Evolutionary conservation across 2,329 filamentous ascomycete species (phyloP).

Genomic region (Waltergamsia citrina): DNA sequence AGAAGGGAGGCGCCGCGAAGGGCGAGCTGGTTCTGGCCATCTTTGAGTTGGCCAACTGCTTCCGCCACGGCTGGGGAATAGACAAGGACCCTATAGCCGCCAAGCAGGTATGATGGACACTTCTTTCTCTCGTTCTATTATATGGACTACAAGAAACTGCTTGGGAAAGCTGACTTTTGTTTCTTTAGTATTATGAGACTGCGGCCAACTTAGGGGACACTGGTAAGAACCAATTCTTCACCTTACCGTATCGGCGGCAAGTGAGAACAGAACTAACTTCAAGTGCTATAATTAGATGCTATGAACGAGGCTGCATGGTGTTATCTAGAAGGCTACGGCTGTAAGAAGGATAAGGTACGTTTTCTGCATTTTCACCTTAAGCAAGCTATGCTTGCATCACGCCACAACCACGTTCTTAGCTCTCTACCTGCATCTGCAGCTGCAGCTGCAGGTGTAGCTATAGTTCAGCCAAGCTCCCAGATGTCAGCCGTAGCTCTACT

Average conservation of each 20-base stretch:
- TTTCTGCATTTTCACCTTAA: neutral
- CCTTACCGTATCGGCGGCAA: too few relatives aligned
- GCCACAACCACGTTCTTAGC: too few relatives aligned
- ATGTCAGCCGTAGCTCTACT: too few relatives aligned
- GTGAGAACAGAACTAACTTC: too few relatives aligned
- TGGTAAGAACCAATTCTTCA: constrained; percentile 31
- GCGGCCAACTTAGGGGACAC: constrained; percentile 93
- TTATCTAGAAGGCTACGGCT: constrained; percentile 92
- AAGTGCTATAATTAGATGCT: constrained; percentile 65
- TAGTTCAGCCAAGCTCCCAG: too few relatives aligned
- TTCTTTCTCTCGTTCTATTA: too few relatives aligned
- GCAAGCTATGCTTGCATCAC: too few relatives aligned
- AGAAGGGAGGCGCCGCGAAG: constrained; percentile 89
- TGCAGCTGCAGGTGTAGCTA: too few relatives aligned
- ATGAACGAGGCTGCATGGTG: constrained; percentile 98
- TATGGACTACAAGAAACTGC: too few relatives aligned
- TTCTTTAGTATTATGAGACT: constrained; percentile 91
- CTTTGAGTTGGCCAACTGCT: constrained; percentile 87
- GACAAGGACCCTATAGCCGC: constrained; percentile 79
- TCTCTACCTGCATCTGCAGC: too few relatives aligned
- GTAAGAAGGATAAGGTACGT: constrained; percentile 96
- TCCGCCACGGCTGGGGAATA: constrained; percentile 91
- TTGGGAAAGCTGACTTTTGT: neutral
- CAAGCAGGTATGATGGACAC: constrained; percentile 50
- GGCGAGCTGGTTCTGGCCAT: constrained; percentile 94